These are phyloP conservation scores for Syncephalastrum monosporum DNA, from an alignment of 371 early-diverging fungal species.

Conservation along the genomic window DNA sequence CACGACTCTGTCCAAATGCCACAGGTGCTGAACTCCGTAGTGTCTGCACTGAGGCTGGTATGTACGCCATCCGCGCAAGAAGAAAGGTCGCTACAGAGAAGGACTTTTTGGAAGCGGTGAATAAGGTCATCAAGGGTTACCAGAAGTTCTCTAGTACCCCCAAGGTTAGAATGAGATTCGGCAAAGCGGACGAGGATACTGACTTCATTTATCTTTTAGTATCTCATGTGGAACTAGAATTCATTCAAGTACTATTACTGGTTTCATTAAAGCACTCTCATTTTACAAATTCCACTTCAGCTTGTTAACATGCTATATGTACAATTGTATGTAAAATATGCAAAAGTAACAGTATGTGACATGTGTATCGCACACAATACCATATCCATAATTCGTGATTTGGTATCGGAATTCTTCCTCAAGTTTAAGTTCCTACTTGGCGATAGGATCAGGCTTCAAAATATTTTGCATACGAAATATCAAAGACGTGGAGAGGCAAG, in stretches of 20 bases:
- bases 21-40: slow-evolving; percentile 99
- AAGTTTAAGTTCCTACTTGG: too few relatives aligned
- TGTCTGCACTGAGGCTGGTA: slow-evolving; percentile 99
- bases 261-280: too few relatives aligned
- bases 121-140: slow-evolving; percentile 99
- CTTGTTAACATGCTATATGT: too few relatives aligned
- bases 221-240: slow-evolving; percentile 56
- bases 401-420: too few relatives aligned
- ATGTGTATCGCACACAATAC: too few relatives aligned
- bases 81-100: slow-evolving; percentile 99
- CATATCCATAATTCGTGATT: too few relatives aligned
- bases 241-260: background rate
- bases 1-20: slow-evolving; percentile 93
- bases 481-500: too few relatives aligned
- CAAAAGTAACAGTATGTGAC: too few relatives aligned
- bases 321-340: too few relatives aligned
- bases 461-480: too few relatives aligned
- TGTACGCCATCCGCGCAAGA: slow-evolving; percentile 99
- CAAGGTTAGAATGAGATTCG: slow-evolving; percentile 46
- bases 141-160: slow-evolving; percentile 97
- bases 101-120: slow-evolving; percentile 99
- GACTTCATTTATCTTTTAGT: slow-evolving; percentile 24
- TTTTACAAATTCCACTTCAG: too few relatives aligned
- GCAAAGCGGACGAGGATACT: background rate
- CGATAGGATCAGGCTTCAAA: too few relatives aligned